These are phyloP conservation scores for Myxozyma lipomycoides DNA, from an alignment of 805 yeast genomes.

Conservation along the genomic window DNA sequence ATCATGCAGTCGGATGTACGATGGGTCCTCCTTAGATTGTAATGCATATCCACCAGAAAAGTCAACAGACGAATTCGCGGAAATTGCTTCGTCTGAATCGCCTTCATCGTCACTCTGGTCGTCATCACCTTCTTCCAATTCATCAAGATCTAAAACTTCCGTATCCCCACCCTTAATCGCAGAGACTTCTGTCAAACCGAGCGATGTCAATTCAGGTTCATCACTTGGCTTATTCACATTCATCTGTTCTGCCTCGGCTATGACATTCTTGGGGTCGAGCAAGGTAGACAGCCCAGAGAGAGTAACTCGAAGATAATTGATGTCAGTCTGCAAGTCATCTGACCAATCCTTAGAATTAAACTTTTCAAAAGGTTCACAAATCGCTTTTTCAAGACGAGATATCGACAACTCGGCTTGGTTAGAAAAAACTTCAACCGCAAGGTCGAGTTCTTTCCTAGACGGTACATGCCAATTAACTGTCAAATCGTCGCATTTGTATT, in stretches of 20 bases:
- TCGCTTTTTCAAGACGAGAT: constrained; percentile 33
- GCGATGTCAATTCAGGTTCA: constrained; percentile 33
- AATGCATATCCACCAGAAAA: constrained; percentile 65
- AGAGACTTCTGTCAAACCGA: background rate
- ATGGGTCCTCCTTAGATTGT: constrained; percentile 47
- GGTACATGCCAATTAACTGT: constrained; percentile 77
- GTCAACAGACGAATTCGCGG: constrained; percentile 52
- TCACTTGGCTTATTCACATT: background rate
- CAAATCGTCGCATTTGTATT: constrained; percentile 34
- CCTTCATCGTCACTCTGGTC: constrained; percentile 28
- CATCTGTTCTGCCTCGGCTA: background rate
- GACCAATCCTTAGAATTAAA: constrained; percentile 31
- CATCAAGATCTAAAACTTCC: background rate
- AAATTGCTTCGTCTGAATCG: constrained; percentile 33
- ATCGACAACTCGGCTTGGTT: constrained; percentile 40
- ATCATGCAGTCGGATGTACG: constrained; percentile 55
- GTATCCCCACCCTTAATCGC: constrained; percentile 32
- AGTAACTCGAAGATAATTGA: constrained; percentile 55
- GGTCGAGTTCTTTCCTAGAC: constrained; percentile 47
- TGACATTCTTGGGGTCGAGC: constrained; percentile 59
- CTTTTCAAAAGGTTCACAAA: constrained; percentile 35
- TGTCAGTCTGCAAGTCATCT: constrained; percentile 54
- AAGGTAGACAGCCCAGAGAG: constrained; percentile 67
- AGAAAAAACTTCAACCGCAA: constrained; percentile 59
- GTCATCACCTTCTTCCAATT: constrained; percentile 29